Evolutionary conservation across 805 yeast species (phyloP), one percentile per base, ranked within the genome.

Genomic region (Barnettozyma wickerhamii): DNA sequence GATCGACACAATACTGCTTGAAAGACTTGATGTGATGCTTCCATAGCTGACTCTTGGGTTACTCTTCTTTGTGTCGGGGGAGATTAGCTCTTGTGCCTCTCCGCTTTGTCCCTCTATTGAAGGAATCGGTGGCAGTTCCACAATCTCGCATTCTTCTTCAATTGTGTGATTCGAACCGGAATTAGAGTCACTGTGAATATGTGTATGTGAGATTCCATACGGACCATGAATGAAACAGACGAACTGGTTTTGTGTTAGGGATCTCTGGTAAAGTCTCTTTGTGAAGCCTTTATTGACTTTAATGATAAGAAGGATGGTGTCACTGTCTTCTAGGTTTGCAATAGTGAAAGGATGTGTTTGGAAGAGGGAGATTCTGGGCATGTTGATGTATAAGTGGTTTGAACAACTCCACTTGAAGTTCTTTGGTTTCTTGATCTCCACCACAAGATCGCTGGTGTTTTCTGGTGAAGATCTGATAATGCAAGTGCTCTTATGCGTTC

Each of bases 331-430:
- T 1, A 46, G 18, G 2, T 56, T 49, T 7, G 59, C 53, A 19
- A 56, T 53, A 6, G 59, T 56, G 38, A 56, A 55, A n/a, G 61
- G 61, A 30, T 56, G 59, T 4, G 59, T 44, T 37, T 56, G 54
- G 24, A 47, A 43, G 15, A 43, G 3, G 4, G 36, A 40, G 12
- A 55, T 39, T 3, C 24, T 27, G 6, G 61, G 59, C 3, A 56
- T 49, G 6, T 46, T 48, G 5, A 55, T 38, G 32, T 53, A 56
- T 14, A 56, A 33, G 41, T 56, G 60, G 35, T 48, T 50, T 7
- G 59, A 37, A n/a, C 49, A 41, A 5, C 38, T 29, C 52, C 53
- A 52, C 2, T 38, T 30, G 42, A 55, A 53, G 9, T 30, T 39
- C 5, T 26, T 17, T 3, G 44, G 44, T 26, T 36, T 41, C 13